Conservation (phyloP, 2,329 filamentous ascomycete genomes). For the Rosellinia necatrix region DNA sequence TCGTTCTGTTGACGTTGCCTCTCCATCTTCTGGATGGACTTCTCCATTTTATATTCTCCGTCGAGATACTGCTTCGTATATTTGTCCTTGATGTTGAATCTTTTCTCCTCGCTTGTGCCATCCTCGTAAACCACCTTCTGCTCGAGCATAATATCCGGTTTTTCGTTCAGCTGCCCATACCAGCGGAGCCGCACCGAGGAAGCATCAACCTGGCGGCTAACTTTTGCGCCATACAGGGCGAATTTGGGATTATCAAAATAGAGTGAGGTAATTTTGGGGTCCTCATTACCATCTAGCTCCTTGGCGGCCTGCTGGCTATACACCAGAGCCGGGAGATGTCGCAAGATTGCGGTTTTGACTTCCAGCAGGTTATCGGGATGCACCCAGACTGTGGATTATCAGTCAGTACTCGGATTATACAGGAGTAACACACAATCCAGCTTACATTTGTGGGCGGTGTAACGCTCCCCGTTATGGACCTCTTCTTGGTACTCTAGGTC, state of each 20-base stretch:
- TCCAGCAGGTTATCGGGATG: conserved; percentile 94
- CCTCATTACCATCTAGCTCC: conserved; percentile 77
- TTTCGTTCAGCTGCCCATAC: conserved; percentile 82
- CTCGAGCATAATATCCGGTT: conserved; percentile 83
- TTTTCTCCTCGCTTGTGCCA: conserved; percentile 76
- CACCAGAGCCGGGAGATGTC: conserved; percentile 86
- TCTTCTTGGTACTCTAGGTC: conserved; percentile 59
- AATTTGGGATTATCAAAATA: conserved; percentile 94
- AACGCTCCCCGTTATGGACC: conserved; percentile 70
- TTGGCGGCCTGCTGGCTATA: conserved; percentile 89
- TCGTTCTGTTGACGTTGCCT: conserved; percentile 70
- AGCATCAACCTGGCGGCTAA: conserved; percentile 74
- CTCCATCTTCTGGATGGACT: conserved; percentile 85
- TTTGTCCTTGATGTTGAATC: conserved; percentile 89
- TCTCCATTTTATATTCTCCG: conserved; percentile 89
- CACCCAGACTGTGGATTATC: conserved; percentile 73
- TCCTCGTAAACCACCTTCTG: conserved; percentile 84
- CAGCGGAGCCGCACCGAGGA: conserved; percentile 86
- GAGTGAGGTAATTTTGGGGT: conserved; percentile 91
- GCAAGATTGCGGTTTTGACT: conserved; percentile 93
- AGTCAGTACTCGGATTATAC: conserved; percentile 39
- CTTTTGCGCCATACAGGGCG: conserved; percentile 83
- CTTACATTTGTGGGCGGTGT: conserved; percentile 85
- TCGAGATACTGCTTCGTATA: conserved; percentile 87
- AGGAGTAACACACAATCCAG: not conserved